phyloP scores from a whole-genome alignment of 257 asterid species.

The Nemophila menziesii region DNA sequence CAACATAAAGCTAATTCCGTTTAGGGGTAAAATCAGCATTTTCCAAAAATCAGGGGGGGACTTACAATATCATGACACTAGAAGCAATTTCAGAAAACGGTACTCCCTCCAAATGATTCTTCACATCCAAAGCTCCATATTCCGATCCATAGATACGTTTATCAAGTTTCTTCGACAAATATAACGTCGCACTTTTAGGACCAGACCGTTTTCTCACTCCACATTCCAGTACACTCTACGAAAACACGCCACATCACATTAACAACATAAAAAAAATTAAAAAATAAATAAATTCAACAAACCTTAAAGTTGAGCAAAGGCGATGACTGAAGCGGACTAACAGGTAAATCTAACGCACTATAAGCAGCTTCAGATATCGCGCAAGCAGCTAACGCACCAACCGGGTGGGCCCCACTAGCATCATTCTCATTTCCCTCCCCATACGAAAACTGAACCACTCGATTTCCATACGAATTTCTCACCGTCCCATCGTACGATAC shows the following conservation, averaged over 20 bases:
- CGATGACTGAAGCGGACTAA: constrained; percentile 79
- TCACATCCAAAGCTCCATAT: constrained; percentile 80
- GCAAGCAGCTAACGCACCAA: constrained; percentile 91
- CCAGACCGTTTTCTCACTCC: constrained; percentile 66
- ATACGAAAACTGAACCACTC: constrained; percentile 63
- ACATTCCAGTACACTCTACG: constrained; percentile 69
- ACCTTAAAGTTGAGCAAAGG: constrained; percentile 83
- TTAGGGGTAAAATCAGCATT: too few relatives aligned
- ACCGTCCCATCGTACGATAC: constrained; percentile 84
- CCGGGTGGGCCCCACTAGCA: constrained; percentile 61
- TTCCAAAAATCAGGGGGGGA: too few relatives aligned
- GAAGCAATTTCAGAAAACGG: constrained; percentile 60
- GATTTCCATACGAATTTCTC: constrained; percentile 68
- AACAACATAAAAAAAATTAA: background rate
- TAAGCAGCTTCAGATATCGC: constrained; percentile 90
- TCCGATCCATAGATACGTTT: constrained; percentile 58
- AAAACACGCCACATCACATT: constrained; percentile 2
- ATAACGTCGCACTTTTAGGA: constrained; percentile 58
- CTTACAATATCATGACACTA: constrained; percentile 50
- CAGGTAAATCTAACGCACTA: constrained; percentile 96
- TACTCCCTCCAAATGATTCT: constrained; percentile 61
- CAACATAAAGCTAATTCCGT: too few relatives aligned
- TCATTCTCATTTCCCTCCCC: constrained; percentile 14
- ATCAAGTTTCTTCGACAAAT: constrained; percentile 52
- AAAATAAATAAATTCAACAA: constrained; percentile 3